phyloP scores from a whole-genome alignment of 2,329 filamentous ascomycete species.

The Xylariaceae sp. region DNA sequence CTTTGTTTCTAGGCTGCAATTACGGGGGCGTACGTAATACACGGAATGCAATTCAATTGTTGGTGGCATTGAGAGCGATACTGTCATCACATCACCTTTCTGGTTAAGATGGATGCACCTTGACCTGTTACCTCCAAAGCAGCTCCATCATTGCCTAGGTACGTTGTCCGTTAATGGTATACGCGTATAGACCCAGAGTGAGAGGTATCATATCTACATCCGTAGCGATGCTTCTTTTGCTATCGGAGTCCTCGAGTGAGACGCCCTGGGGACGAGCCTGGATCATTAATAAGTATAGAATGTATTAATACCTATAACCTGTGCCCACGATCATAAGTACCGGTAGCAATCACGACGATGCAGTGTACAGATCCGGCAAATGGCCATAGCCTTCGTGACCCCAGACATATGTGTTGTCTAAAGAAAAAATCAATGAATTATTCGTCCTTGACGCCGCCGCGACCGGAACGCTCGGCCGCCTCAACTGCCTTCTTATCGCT shows the following conservation, averaged over 20 bases:
- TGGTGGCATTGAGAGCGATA: no score
- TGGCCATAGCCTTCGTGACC: neutral
- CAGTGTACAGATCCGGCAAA: neutral
- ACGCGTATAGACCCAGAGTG: neutral
- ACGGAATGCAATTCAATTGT: no score
- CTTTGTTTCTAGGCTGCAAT: no score
- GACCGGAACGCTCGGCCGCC: constrained; percentile 69
- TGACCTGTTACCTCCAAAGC: no score
- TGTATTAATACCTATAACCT: constrained; percentile 8
- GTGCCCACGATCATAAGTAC: neutral
- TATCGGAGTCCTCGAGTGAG: neutral
- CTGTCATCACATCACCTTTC: no score
- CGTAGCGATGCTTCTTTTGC: neutral
- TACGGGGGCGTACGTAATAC: no score
- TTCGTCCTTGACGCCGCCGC: constrained; percentile 69
- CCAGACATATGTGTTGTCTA: neutral
- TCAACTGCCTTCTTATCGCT: constrained; percentile 90
- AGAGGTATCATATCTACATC: neutral
- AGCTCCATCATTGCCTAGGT: no score
- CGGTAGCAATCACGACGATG: neutral
- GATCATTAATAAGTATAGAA: neutral
- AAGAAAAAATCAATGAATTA: constrained; percentile 37
- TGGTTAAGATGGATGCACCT: no score
- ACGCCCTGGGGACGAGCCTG: neutral
- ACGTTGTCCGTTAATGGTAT: no score